Evolutionary conservation across 495 filamentous ascomycete species (phyloP).

Genomic region (Margaritispora aquatica): DNA sequence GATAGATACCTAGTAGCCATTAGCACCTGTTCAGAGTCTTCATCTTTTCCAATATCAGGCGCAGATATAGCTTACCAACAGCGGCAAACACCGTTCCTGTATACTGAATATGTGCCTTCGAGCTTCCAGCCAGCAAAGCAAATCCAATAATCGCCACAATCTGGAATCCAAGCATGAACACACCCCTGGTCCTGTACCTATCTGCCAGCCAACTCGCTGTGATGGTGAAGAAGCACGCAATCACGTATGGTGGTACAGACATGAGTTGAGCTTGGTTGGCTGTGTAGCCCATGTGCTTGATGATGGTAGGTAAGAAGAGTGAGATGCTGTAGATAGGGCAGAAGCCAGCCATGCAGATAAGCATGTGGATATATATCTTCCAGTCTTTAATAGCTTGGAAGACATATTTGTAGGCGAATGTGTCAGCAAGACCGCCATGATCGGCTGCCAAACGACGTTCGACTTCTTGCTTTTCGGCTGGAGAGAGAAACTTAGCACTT

Average conservation of each 20-base stretch:
- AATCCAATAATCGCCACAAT: constrained; percentile 53
- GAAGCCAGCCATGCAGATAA: constrained; percentile 43
- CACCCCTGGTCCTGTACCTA: constrained; percentile 38
- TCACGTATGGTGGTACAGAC: constrained; percentile 60
- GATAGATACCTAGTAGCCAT: constrained; percentile 71
- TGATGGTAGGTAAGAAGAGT: constrained; percentile 64
- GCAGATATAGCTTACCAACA: constrained; percentile 51
- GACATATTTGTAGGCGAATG: constrained; percentile 64
- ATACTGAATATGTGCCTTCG: constrained; percentile 57
- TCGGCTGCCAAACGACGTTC: constrained; percentile 47
- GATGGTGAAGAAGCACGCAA: constrained; percentile 51
- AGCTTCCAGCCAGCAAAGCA: constrained; percentile 51
- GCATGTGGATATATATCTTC: constrained; percentile 51
- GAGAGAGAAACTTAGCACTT: constrained; percentile 44
- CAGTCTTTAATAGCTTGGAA: constrained; percentile 58
- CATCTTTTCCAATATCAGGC: too few species aligned
- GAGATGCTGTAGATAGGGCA: constrained; percentile 62
- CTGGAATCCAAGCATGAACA: constrained; percentile 51
- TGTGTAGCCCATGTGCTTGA: constrained; percentile 57
- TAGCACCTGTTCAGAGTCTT: too few species aligned
- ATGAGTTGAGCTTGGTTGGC: constrained; percentile 59
- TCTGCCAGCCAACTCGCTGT: constrained; percentile 48
- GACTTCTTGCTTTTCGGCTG: constrained; percentile 44
- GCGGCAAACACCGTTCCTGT: constrained; percentile 65
- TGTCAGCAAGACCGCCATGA: constrained; percentile 57